These are phyloP conservation scores for Wickerhamiella slavikovae DNA, from an alignment of 805 yeast species.

Conservation along the genomic window DNA sequence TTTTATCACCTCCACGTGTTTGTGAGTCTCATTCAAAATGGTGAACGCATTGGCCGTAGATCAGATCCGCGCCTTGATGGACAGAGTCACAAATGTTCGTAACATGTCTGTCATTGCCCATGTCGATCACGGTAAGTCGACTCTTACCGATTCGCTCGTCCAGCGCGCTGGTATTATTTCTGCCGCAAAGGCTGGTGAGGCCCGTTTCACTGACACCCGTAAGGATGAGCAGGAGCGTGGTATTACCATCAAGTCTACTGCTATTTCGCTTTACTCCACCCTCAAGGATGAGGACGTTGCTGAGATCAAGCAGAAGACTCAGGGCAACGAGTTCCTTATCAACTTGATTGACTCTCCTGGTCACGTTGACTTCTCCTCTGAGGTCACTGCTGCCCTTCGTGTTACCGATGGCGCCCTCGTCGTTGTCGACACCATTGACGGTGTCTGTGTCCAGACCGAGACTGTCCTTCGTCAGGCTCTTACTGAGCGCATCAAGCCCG, in stretches of 20 bases:
- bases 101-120: conserved; percentile 99
- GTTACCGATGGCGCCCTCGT: conserved; percentile 99
- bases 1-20: too few relatives aligned
- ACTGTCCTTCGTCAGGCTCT: conserved; percentile 97
- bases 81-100: conserved; percentile 98
- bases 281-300: conserved; percentile 69
- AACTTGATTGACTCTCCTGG: conserved; percentile 99
- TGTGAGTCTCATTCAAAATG: conserved; percentile 9
- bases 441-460: conserved; percentile 99
- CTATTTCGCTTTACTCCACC: conserved; percentile 86
- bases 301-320: conserved; percentile 77
- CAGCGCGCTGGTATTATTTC: conserved; percentile 99
- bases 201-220: conserved; percentile 99
- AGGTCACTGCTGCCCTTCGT: conserved; percentile 98
- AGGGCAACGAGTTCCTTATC: conserved; percentile 84
- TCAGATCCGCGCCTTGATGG: conserved; percentile 98
- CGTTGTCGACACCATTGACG: conserved; percentile 97
- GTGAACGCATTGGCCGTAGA: conserved; percentile 18
- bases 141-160: conserved; percentile 96
- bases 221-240: conserved; percentile 99
- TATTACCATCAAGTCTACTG: conserved; percentile 97
- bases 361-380: conserved; percentile 99
- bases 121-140: conserved; percentile 99
- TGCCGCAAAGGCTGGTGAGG: conserved; percentile 99
- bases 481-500: conserved; percentile 99